Conservation (phyloP, 2,329 filamentous ascomycete genomes). For the Neoascochyta sp. region DNA sequence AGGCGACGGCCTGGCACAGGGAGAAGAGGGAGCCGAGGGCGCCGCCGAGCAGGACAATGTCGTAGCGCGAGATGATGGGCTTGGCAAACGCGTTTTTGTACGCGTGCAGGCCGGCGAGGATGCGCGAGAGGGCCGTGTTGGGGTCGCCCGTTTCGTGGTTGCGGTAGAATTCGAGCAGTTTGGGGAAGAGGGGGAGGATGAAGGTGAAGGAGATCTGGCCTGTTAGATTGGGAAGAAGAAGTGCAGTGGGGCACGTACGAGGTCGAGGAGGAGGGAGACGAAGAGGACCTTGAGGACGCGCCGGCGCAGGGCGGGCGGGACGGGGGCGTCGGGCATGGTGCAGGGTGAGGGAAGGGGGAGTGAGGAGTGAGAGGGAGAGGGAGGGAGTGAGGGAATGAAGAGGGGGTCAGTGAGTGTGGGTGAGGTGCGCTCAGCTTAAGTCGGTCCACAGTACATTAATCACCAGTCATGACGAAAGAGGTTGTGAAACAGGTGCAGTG, state of each 20-base stretch:
- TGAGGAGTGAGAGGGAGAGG: no score
- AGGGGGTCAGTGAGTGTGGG: no score
- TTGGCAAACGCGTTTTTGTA: slow-evolving; percentile 93
- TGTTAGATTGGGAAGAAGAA: slow-evolving; percentile 13
- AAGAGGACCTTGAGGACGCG: slow-evolving; percentile 84
- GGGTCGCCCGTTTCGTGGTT: slow-evolving; percentile 64
- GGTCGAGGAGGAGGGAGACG: slow-evolving; percentile 80
- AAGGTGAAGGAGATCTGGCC: slow-evolving; percentile 95
- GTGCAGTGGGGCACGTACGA: slow-evolving; percentile 62
- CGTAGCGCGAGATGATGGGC: slow-evolving; percentile 93
- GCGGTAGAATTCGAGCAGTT: slow-evolving; percentile 93
- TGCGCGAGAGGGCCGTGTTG: slow-evolving; percentile 68
- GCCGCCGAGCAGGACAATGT: slow-evolving; percentile 91
- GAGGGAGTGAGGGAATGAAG: no score
- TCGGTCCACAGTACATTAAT: no score
- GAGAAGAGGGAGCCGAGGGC: slow-evolving; percentile 92
- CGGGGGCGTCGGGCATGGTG: no score
- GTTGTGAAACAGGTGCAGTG: no score
- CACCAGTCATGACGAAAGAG: no score
- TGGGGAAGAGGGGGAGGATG: slow-evolving; percentile 93
- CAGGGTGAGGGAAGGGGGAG: no score
- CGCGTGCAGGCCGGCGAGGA: slow-evolving; percentile 79
- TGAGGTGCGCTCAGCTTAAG: no score
- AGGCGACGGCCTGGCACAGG: slow-evolving; percentile 85
- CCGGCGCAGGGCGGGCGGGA: slow-evolving; percentile 58